Evolutionary conservation across 148 eudicot species (phyloP).

Genomic region (Salicornia ramosissima): DNA sequence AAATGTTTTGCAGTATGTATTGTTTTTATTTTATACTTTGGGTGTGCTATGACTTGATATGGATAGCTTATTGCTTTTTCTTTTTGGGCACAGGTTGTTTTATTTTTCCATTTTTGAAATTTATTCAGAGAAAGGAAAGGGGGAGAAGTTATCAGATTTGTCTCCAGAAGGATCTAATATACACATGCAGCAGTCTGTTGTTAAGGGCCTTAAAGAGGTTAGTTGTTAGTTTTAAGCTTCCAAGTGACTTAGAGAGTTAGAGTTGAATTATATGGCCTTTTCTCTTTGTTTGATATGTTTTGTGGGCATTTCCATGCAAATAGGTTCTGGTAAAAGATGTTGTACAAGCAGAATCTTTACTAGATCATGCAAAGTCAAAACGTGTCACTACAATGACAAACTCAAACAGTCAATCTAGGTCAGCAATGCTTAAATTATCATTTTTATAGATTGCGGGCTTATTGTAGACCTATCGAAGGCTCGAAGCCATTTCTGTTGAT

Average conservation of each 20-base stretch:
- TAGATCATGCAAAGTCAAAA: slow-evolving; percentile 59
- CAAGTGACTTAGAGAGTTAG: not conserved
- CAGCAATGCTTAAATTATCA: slow-evolving; percentile 8
- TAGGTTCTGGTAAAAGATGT: slow-evolving; percentile 52
- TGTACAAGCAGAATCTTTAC: slow-evolving; percentile 65
- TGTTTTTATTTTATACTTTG: not conserved
- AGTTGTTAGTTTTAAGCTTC: not conserved
- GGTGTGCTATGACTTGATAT: not conserved
- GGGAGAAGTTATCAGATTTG: slow-evolving; percentile 62
- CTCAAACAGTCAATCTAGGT: slow-evolving; percentile 87
- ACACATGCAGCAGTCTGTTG: slow-evolving; percentile 56
- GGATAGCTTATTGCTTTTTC: slow-evolving; percentile 1
- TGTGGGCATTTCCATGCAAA: slow-evolving; percentile 2
- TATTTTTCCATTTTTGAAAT: slow-evolving; percentile 78
- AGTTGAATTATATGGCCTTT: not conserved
- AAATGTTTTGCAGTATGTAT: not conserved
- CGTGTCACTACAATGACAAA: slow-evolving; percentile 81
- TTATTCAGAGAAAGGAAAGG: slow-evolving; percentile 60
- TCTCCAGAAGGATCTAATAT: slow-evolving; percentile 56
- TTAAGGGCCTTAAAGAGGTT: slow-evolving; percentile 79
- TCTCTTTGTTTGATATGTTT: not conserved
- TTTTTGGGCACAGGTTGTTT: slow-evolving; percentile 42
- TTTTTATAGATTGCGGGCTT: not conserved
- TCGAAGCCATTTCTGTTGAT: not conserved
- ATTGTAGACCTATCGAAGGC: not conserved